Percentiles rank a stretch among this genome's conserved stretches.
Evolutionary conservation across 2,329 filamentous ascomycete genomes (phyloP).

Genomic region (Colletotrichum sp.): DNA sequence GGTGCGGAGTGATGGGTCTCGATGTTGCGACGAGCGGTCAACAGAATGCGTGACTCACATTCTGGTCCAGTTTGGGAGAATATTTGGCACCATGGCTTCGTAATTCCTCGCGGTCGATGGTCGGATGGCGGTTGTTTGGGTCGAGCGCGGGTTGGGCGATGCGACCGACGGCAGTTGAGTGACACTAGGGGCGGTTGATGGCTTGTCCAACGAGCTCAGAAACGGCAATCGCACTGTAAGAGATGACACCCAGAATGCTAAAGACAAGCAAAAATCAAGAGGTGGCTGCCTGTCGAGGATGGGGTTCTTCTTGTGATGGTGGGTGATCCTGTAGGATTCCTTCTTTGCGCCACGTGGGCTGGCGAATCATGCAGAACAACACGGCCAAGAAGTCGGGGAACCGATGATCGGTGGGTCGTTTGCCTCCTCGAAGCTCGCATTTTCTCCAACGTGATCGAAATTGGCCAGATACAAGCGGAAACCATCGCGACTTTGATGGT

Average conservation of each 20-base stretch:
- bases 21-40: not conserved
- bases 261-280: accelerated
- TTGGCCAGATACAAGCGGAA: not conserved
- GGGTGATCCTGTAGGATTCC: not conserved
- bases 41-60: not conserved
- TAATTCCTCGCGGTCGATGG: accelerated
- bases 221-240: not conserved
- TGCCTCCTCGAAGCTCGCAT: not conserved
- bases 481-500: not conserved
- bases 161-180: not conserved
- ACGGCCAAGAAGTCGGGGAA: not conserved
- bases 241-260: not conserved
- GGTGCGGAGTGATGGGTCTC: not conserved
- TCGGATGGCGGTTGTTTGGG: not conserved
- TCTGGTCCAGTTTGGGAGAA: not conserved
- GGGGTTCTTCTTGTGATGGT: not conserved
- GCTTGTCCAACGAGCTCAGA: not conserved
- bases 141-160: not conserved
- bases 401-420: not conserved
- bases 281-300: not conserved
- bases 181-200: not conserved
- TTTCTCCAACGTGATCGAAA: not conserved
- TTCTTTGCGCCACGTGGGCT: not conserved
- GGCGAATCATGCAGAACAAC: not conserved
- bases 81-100: not conserved